phyloP scores from a whole-genome alignment of 441 rosid genomes.

The Populus tomentosa region DNA sequence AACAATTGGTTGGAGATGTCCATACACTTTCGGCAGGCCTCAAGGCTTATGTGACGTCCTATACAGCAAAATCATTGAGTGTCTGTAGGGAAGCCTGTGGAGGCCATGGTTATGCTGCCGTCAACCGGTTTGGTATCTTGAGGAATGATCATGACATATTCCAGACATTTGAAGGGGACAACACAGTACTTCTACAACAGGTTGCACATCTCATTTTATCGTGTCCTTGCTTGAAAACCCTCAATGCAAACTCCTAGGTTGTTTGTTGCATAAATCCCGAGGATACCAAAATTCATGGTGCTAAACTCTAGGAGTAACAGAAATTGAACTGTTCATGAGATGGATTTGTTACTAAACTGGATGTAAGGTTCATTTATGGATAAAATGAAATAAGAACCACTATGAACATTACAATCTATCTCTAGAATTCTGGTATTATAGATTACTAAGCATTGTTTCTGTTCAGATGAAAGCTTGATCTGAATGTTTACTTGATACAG shows the following conservation, averaged over 20 bases:
- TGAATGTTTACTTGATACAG: slow-evolving; percentile 36
- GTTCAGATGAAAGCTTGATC: not conserved
- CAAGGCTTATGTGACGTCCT: slow-evolving; percentile 86
- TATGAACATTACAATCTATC: not conserved
- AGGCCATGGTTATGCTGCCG: slow-evolving; percentile 99
- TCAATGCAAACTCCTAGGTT: not conserved
- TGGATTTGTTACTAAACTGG: not conserved
- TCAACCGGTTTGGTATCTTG: slow-evolving; percentile 89
- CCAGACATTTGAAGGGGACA: slow-evolving; percentile 99
- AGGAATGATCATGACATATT: slow-evolving; percentile 98
- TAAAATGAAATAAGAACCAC: not conserved
- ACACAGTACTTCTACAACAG: slow-evolving; percentile 98
- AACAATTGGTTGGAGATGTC: slow-evolving; percentile 79
- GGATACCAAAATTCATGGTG: not conserved
- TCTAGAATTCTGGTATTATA: not conserved
- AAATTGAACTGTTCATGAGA: not conserved
- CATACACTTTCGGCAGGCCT: slow-evolving; percentile 95
- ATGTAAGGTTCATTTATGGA: not conserved
- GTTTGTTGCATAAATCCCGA: not conserved
- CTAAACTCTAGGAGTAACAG: not conserved
- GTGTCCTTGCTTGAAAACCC: slow-evolving; percentile 12
- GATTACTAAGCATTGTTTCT: not conserved
- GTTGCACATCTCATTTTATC: slow-evolving; percentile 23
- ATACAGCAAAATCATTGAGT: slow-evolving; percentile 80
- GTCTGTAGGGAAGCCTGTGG: slow-evolving; percentile 98